Evolutionary conservation across 2,329 filamentous ascomycete species (phyloP).

Genomic region (Calonectria honghensis): DNA sequence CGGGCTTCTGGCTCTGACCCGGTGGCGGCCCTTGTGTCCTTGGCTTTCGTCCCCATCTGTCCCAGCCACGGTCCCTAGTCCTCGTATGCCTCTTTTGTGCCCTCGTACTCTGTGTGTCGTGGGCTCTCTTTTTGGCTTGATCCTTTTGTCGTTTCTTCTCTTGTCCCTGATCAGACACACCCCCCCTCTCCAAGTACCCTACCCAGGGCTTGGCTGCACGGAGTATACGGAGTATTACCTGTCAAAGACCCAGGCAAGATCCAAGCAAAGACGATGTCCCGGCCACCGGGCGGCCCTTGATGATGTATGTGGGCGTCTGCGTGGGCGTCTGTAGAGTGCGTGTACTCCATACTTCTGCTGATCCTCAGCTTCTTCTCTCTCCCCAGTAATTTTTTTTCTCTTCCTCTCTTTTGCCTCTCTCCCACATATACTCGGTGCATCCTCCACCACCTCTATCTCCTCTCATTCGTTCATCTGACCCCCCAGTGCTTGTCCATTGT

Average conservation of each 20-base stretch:
- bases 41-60: conserved; percentile 35
- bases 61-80: conserved; percentile 26
- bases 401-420: conserved; percentile 41
- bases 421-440: conserved; percentile 43
- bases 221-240: conserved; percentile 32
- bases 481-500: conserved; percentile 40
- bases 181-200: conserved; percentile 24
- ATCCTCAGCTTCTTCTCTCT: conserved; percentile 46
- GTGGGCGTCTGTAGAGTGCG: conserved; percentile 52
- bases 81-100: conserved; percentile 20
- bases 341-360: conserved; percentile 47
- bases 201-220: conserved; percentile 26
- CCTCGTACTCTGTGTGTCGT: conserved; percentile 34
- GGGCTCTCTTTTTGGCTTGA: conserved; percentile 29
- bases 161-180: conserved; percentile 17
- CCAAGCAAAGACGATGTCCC: conserved; percentile 46
- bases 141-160: conserved; percentile 31
- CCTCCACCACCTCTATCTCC: conserved; percentile 37
- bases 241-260: conserved; percentile 47
- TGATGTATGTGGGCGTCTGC: conserved; percentile 53
- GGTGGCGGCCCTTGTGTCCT: conserved; percentile 43
- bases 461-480: conserved; percentile 46
- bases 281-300: conserved; percentile 52
- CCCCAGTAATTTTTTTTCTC: conserved; percentile 42
- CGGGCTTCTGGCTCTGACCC: conserved; percentile 42